A percentile compares a stretch with the other conserved stretches of the same genome.
These are phyloP conservation scores for Diaporthe ilicicola DNA, from an alignment of 2,329 filamentous ascomycete genomes.

Conservation along the genomic window DNA sequence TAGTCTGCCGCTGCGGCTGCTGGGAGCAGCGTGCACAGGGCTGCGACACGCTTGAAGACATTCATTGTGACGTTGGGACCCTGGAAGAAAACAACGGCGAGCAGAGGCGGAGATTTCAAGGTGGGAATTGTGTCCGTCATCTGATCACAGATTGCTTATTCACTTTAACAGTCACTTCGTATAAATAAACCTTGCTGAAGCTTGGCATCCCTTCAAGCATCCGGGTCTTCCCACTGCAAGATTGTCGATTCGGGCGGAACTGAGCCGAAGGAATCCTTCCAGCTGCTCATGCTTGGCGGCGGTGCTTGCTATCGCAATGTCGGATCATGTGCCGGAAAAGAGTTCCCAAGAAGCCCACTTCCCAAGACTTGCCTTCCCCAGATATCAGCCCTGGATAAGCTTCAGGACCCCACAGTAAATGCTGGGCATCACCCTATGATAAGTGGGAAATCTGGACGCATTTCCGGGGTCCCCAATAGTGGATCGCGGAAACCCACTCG, in stretches of 20 bases:
- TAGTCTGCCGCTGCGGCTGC: background rate
- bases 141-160: background rate
- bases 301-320: background rate
- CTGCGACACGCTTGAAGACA: background rate
- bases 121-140: background rate
- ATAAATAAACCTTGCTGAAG: background rate
- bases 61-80: background rate
- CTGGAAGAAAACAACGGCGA: background rate
- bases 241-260: constrained; percentile 5
- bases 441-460: constrained; percentile 3
- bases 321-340: constrained; percentile 20
- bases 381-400: constrained; percentile 15
- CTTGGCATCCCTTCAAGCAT: background rate
- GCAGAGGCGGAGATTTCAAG: no score
- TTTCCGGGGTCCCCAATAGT: constrained; percentile 3
- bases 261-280: constrained; percentile 5
- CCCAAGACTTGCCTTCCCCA: constrained; percentile 1
- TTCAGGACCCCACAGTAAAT: background rate
- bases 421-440: constrained; percentile 9
- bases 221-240: background rate
- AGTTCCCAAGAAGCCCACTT: background rate
- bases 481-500: constrained; percentile 4
- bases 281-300: constrained; percentile 1
- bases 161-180: background rate
- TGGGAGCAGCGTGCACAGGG: background rate